Percentiles rank a stretch among this genome's conserved stretches.
Conservation (phyloP, 1,284 basidiomycete genomes). For the Pascua guehoae region DNA sequence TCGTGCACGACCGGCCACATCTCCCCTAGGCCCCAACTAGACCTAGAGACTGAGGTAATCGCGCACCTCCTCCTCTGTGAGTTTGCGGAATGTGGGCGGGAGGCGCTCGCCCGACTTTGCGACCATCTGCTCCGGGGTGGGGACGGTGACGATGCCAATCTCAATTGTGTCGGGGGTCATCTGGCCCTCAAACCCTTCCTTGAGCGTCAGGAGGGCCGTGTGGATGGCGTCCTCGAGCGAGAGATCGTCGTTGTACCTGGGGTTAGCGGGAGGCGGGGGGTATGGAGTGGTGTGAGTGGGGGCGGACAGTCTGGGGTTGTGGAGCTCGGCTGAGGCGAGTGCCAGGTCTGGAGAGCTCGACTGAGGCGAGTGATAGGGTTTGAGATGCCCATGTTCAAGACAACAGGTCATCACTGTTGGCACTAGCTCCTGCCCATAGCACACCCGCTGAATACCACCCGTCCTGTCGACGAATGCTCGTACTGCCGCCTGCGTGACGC, state of each 20-base stretch:
- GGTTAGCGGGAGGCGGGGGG: neutral
- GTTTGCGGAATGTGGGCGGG: conserved; percentile 84
- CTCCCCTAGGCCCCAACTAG: no score
- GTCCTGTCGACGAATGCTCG: no score
- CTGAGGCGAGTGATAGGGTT: neutral
- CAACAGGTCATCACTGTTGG: neutral
- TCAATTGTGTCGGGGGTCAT: conserved; percentile 99
- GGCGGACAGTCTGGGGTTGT: no score
- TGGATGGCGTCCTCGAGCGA: conserved; percentile 98
- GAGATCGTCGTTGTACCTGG: conserved; percentile 97
- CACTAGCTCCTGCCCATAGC: no score
- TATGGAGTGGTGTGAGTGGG: no score
- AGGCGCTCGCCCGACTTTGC: conserved; percentile 66
- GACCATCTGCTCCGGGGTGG: conserved; percentile 70
- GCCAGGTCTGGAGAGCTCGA: neutral
- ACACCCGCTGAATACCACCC: no score
- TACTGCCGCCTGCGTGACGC: no score
- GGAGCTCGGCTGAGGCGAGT: no score
- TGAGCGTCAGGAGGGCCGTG: conserved; percentile 95
- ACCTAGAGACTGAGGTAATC: conserved; percentile 67
- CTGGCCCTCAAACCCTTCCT: conserved; percentile 98
- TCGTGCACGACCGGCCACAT: no score
- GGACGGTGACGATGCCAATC: conserved; percentile 90
- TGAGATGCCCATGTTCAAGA: neutral
- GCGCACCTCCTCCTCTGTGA: conserved; percentile 88